Evolutionary conservation across 768 basidiomycete genomes (phyloP).

Genomic region (Boletus reticulatus): DNA sequence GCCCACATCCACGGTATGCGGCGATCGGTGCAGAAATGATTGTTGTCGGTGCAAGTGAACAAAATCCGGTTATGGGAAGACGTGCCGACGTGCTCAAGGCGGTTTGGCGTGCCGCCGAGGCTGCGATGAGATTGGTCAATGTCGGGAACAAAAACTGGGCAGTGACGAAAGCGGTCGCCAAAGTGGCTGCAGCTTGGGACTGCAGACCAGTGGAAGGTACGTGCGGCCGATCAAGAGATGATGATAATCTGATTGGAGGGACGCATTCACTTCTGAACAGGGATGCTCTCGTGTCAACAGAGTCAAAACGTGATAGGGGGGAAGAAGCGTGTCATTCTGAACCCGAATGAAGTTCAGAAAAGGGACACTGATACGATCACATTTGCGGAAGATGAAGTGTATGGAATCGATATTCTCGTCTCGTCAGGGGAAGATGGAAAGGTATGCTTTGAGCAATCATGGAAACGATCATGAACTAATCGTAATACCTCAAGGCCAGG

Average conservation of each 20-base stretch:
- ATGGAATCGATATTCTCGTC: constrained; percentile 89
- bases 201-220: constrained; percentile 94
- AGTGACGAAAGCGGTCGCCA: constrained; percentile 83
- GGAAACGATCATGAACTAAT: neutral
- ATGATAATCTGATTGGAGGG: neutral
- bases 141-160: constrained; percentile 95
- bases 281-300: constrained; percentile 95
- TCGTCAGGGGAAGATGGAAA: constrained; percentile 90
- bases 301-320: constrained; percentile 94
- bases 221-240: constrained; percentile 15
- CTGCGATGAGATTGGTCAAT: constrained; percentile 87
- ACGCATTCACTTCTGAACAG: constrained; percentile 34
- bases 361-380: constrained; percentile 81
- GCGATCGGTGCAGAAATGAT: constrained; percentile 92
- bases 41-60: constrained; percentile 75
- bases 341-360: constrained; percentile 82
- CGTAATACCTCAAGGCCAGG: constrained; percentile 63
- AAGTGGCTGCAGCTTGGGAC: constrained; percentile 67
- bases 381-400: constrained; percentile 93
- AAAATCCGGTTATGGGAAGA: constrained; percentile 76
- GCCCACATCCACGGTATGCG: constrained; percentile 97
- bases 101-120: constrained; percentile 90
- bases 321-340: constrained; percentile 92
- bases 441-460: constrained; percentile 40
- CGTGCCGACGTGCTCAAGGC: constrained; percentile 92